Base-by-base conservation (phyloP, 2,329 filamentous ascomycete genomes). In the Epichloe coenophiala region DNA sequence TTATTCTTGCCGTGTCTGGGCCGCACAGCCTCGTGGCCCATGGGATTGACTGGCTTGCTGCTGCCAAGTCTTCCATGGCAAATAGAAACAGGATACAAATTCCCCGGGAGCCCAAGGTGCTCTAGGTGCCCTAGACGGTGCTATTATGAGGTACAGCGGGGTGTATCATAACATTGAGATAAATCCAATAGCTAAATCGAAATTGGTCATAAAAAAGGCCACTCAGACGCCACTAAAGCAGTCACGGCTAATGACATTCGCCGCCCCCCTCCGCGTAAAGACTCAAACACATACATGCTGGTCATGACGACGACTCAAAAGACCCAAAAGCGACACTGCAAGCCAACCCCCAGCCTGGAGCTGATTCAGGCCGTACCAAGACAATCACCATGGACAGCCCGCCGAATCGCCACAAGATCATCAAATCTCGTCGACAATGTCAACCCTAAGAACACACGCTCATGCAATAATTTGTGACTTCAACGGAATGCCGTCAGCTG, bases 401-500 rank as follows among this genome's bases (percentile, higher is more conserved):
- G 23, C 27, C 21, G 9, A 17, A 44, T 35, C 35, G 12, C 35
- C 44, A 15, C 19, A 8, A n/a, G 6, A n/a, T 23, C 19, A 37
- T 6, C n/a, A 3, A 27, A 23, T 9, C 35, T 38, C 35, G 8
- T 35, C 27, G 15, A 11, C 12, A 9, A 17, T n/a, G 7, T 15
- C 41, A 31, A 31, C n/a, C 41, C n/a, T 31, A 15, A 17, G 13
- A 38, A 36, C 5, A 41, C 41, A 19, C 41, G 39, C 37, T 53
- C 49, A 48, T 37, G 35, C 33, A 46, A 23, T 37, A 45, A n/a
- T 13, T 38, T n/a, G 42, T 33, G 27, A 35, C 8, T 35, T 12
- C 23, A n/a, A 31, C 37, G 27, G 21, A 12, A 27, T 15, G n/a
- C 40, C 45, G 31, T 47, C 36, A 50, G 41, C 37, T 43, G 60